A percentile compares a stretch with the other conserved stretches of the same genome.
Evolutionary conservation across 176 grass and related monocot species (phyloP).

Genomic region (Melocanna baccifera): DNA sequence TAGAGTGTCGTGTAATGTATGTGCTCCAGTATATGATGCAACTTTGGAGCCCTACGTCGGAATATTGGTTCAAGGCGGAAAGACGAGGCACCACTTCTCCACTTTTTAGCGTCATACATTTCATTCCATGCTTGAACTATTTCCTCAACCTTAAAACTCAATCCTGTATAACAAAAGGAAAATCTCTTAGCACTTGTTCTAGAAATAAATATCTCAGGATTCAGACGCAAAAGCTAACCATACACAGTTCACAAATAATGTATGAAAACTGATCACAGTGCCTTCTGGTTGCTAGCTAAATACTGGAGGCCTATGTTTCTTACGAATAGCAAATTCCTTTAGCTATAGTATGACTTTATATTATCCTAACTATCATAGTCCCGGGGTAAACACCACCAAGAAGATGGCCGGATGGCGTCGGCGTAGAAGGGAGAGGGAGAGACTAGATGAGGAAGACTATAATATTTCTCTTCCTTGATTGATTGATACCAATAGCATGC

Average conservation of each 20-base stretch:
- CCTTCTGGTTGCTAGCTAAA: not conserved
- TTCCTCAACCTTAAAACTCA: slow-evolving; percentile 74
- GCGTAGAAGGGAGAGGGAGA: too few species aligned
- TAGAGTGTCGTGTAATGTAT: slow-evolving; percentile 44
- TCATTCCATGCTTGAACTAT: slow-evolving; percentile 76
- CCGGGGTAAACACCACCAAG: too few species aligned
- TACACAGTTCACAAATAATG: not conserved
- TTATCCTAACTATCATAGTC: too few species aligned
- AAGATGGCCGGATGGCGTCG: too few species aligned
- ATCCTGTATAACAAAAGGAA: slow-evolving; percentile 52
- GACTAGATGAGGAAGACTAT: too few species aligned
- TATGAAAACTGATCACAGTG: not conserved
- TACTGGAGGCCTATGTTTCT: not conserved
- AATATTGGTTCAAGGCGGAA: slow-evolving; percentile 60
- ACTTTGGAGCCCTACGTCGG: slow-evolving; percentile 52
- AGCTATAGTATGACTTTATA: not conserved
- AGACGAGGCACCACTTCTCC: slow-evolving; percentile 48
- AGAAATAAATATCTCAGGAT: not conserved
- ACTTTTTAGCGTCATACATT: slow-evolving; percentile 66
- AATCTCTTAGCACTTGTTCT: slow-evolving; percentile 5
- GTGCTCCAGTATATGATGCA: slow-evolving; percentile 64
- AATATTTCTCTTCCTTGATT: too few species aligned
- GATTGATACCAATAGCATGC: too few species aligned
- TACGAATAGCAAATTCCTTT: not conserved
- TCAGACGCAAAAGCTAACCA: not conserved